A percentile compares a stretch with the other conserved stretches of the same genome.
Conservation (phyloP, 805 yeast genomes). For the Ogataea saltuana region DNA sequence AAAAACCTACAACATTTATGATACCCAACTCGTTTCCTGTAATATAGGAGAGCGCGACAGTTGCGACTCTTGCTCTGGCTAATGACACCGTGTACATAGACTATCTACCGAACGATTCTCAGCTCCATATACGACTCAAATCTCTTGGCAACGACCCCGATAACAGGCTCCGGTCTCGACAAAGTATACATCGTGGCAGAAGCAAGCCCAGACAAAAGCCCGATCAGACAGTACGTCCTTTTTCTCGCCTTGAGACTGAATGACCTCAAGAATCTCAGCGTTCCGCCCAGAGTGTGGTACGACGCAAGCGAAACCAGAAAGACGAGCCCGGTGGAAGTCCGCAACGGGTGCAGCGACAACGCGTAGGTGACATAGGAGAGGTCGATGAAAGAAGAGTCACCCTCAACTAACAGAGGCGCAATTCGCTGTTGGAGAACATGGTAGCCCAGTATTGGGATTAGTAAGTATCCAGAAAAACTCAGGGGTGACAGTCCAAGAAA, state of each 20-base stretch:
- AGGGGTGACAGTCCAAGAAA: conserved; percentile 55
- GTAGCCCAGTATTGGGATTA: conserved; percentile 43
- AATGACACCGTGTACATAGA: conserved; percentile 4
- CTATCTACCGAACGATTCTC: neutral
- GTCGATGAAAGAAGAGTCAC: conserved; percentile 60
- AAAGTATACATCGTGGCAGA: conserved; percentile 37
- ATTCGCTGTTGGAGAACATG: conserved; percentile 52
- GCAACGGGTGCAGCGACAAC: conserved; percentile 18
- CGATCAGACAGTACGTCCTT: conserved; percentile 45
- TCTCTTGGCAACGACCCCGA: conserved; percentile 26
- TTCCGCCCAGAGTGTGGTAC: conserved; percentile 60
- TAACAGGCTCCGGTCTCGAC: conserved; percentile 22
- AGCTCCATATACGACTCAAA: conserved; percentile 22
- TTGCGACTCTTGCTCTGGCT: conserved; percentile 47
- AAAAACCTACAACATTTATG: conserved; percentile 17
- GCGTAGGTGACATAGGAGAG: conserved; percentile 52
- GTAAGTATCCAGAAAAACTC: conserved; percentile 58
- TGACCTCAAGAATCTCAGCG: conserved; percentile 45
- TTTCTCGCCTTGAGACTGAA: conserved; percentile 43
- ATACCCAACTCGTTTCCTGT: conserved; percentile 24
- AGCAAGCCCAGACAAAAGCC: conserved; percentile 38
- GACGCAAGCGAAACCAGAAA: conserved; percentile 40
- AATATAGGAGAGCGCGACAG: conserved; percentile 27
- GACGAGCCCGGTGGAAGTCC: conserved; percentile 32
- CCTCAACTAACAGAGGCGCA: conserved; percentile 56